Evolutionary conservation across 495 filamentous ascomycete genomes (phyloP).

Genomic region (Glutinoglossum americanum): DNA sequence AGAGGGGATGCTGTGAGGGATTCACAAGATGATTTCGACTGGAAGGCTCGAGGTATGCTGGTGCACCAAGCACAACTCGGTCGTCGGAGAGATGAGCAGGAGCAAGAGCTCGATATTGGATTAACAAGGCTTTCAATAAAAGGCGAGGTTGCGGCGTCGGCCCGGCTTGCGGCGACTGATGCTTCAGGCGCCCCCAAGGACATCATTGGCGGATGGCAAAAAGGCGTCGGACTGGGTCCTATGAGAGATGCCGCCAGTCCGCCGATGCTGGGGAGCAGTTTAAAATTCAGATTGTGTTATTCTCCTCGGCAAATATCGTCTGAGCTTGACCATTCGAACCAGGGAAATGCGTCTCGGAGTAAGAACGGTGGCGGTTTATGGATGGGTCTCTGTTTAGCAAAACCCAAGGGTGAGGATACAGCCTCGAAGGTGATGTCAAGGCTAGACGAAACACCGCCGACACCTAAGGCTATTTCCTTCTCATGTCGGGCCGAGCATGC

Average conservation of each 20-base stretch:
- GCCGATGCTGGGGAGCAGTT: conserved; percentile 64
- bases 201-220: conserved; percentile 21
- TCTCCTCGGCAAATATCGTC: conserved; percentile 66
- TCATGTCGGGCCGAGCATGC: background rate
- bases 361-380: conserved; percentile 28
- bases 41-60: conserved; percentile 24
- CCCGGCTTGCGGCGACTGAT: background rate
- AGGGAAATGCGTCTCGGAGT: background rate
- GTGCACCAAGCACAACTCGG: conserved; percentile 19
- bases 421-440: background rate
- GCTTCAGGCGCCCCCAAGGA: conserved; percentile 13
- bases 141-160: background rate
- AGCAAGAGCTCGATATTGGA: background rate
- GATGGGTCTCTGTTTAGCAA: conserved; percentile 27
- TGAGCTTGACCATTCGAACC: conserved; percentile 28
- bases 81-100: conserved; percentile 10
- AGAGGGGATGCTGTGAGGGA: background rate
- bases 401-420: conserved; percentile 16
- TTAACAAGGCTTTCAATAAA: background rate
- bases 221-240: conserved; percentile 22
- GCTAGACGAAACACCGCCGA: background rate
- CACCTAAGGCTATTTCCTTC: background rate
- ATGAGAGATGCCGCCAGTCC: conserved; percentile 38
- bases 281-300: conserved; percentile 50
- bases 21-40: conserved; percentile 15